Base-by-base conservation (phyloP, 176 grass and related monocot genomes). In the Bolboschoenus planiculmis region DNA sequence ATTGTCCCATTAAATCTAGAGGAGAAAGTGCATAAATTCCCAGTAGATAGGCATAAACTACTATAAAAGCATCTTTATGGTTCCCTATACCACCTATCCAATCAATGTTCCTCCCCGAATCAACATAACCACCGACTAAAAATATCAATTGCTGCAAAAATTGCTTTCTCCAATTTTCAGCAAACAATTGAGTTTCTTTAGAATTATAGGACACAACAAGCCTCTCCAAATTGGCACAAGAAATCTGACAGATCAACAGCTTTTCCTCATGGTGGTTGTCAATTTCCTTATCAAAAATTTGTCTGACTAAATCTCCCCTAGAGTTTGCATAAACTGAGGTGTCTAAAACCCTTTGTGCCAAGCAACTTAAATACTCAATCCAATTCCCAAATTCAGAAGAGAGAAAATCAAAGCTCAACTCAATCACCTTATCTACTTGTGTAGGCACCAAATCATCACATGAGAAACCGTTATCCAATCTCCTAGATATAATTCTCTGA, bases 221-320 rank as follows among this genome's bases (percentile, higher is more conserved):
- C 81, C 90, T 91, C 61, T 93, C 82, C 78, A 98, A 88, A 83
- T 91, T 92, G 60, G 36, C 88, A 85, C 92, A 98, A 80, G 89
- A 91, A 43, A 98, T 80, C 84, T 98, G 96, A 72, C 92, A 98
- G 84, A 95, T 98, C 79, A 98, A 86, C 36, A 98, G 67, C 56
- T 98, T 93, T 84, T 98, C 95, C 80, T 95, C 96, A 56, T 95
- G 92, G 78, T 98, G 96, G 84, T 95, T 98, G 87, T 98, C 96
- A 1, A 98, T 98, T 87, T 95, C 92, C 88, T 98, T 98, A 61
- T 98, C 96, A 80, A 98, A 98, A 87, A 98, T 91, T 75, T 91
- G 96, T 82, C 92, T 86, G 50, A 98, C 89, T 78, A 93, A 84
- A 93, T 98, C 92, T 57, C 84, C 87, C 47, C 59, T 37, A 39